These are phyloP conservation scores for Aspergillus clavatus DNA, from an alignment of 2,329 filamentous ascomycete genomes.

Conservation along the genomic window DNA sequence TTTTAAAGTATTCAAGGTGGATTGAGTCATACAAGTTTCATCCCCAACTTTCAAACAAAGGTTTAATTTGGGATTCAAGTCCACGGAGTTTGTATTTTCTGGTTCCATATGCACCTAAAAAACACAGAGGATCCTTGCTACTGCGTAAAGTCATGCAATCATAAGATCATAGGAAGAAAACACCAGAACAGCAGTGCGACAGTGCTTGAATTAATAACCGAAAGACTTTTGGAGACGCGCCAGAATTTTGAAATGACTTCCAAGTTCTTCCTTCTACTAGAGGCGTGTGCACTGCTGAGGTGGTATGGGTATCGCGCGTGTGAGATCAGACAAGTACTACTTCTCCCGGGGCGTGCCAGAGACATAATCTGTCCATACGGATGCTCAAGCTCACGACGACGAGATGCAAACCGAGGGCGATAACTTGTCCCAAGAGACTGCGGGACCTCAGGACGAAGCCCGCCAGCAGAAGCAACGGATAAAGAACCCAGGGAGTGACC, in stretches of 20 bases:
- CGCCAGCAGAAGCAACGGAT: constrained; percentile 65
- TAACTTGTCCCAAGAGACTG: constrained; percentile 34
- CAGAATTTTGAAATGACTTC: too few relatives aligned
- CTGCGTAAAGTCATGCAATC: not conserved
- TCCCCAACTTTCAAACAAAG: too few relatives aligned
- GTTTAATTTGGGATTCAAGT: not conserved
- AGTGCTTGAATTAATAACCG: not conserved
- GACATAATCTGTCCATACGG: constrained; percentile 33
- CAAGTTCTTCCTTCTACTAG: too few relatives aligned
- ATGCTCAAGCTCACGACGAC: constrained; percentile 40
- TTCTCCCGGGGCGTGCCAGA: constrained; percentile 13
- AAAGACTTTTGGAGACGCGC: not conserved
- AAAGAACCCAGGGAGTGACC: constrained; percentile 59
- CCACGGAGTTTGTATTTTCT: not conserved
- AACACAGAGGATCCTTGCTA: not conserved
- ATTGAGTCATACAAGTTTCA: too few relatives aligned
- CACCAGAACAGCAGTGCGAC: not conserved
- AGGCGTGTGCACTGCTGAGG: too few relatives aligned
- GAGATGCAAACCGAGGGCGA: constrained; percentile 47
- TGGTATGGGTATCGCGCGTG: not conserved
- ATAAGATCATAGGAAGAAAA: not conserved
- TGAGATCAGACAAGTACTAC: not conserved
- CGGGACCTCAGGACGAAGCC: constrained; percentile 54
- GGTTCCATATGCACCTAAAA: not conserved
- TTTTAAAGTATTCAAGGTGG: too few relatives aligned